These are phyloP conservation scores for Silene latifolia DNA, from an alignment of 148 eudicot species.

Conservation along the genomic window DNA sequence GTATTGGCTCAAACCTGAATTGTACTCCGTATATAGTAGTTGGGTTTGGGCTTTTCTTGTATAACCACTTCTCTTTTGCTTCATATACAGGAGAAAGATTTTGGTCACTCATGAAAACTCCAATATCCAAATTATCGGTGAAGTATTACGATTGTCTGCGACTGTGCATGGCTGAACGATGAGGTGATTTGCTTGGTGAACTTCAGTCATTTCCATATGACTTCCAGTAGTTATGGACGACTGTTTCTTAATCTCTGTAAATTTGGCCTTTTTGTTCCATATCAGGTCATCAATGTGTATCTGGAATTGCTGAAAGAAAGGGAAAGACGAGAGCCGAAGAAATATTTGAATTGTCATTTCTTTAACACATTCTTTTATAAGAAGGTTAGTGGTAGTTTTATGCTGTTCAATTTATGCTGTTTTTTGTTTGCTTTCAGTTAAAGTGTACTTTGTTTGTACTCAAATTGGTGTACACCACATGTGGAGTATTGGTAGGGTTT, in stretches of 20 bases:
- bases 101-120: constrained; percentile 73
- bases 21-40: not conserved
- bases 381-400: constrained; percentile 54
- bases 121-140: constrained; percentile 78
- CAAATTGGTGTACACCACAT: not conserved
- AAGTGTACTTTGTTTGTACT: not conserved
- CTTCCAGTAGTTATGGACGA: not conserved
- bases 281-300: constrained; percentile 86
- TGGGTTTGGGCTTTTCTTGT: not conserved
- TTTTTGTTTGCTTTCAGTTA: not conserved
- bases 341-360: constrained; percentile 90
- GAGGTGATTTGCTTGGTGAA: constrained; percentile 46
- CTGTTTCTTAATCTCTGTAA: constrained; percentile 15
- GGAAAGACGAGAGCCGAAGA: constrained; percentile 82
- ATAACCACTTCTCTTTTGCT: constrained; percentile 14
- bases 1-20: constrained; percentile 35
- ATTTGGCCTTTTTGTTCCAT: constrained; percentile 2
- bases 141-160: constrained; percentile 68
- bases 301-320: constrained; percentile 87
- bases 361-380: constrained; percentile 94
- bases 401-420: too few species aligned
- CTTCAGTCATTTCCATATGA: not conserved
- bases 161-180: constrained; percentile 89
- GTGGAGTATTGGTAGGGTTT: too few species aligned
- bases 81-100: constrained; percentile 49